Conservation (phyloP, 257 asterid species). For the Fraxinus pennsylvanica region DNA sequence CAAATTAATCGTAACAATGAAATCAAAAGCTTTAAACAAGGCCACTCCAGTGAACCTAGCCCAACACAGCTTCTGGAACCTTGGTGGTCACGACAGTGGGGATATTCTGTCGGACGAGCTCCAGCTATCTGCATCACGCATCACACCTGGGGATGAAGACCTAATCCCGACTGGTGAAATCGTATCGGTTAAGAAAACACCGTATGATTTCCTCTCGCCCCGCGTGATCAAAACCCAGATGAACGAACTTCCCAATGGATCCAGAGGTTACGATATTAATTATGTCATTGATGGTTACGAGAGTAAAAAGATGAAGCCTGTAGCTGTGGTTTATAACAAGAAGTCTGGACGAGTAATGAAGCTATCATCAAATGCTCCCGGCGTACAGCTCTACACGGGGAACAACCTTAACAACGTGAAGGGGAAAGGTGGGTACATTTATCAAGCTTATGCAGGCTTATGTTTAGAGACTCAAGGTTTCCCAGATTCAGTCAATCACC, state of each 20-base stretch:
- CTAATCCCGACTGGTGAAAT: slow-evolving; percentile 71
- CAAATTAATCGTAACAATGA: slow-evolving; percentile 52
- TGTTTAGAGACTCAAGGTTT: slow-evolving; percentile 94
- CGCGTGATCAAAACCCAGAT: slow-evolving; percentile 50
- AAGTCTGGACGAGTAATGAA: slow-evolving; percentile 68
- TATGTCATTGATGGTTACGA: slow-evolving; percentile 50
- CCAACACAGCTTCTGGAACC: slow-evolving; percentile 79
- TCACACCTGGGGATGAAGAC: slow-evolving; percentile 48
- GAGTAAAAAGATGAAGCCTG: slow-evolving; percentile 37
- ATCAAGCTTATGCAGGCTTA: slow-evolving; percentile 53
- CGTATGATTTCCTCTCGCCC: slow-evolving; percentile 61
- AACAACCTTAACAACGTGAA: slow-evolving; percentile 37
- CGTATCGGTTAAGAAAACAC: slow-evolving; percentile 43
- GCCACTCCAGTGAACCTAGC: slow-evolving; percentile 81
- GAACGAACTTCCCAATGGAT: slow-evolving; percentile 41
- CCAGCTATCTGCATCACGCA: slow-evolving; percentile 57
- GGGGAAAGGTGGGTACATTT: slow-evolving; percentile 65
- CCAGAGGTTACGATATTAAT: slow-evolving; percentile 65
- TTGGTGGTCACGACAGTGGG: slow-evolving; percentile 76
- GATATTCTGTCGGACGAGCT: slow-evolving; percentile 57
- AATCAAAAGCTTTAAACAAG: slow-evolving; percentile 61
- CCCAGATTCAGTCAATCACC: slow-evolving; percentile 81
- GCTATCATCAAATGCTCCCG: slow-evolving; percentile 51
- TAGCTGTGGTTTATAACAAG: slow-evolving; percentile 46
- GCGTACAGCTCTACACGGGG: slow-evolving; percentile 69